Evolutionary conservation across 2,329 filamentous ascomycete species (phyloP).

Genomic region (Aureobasidium sp.): DNA sequence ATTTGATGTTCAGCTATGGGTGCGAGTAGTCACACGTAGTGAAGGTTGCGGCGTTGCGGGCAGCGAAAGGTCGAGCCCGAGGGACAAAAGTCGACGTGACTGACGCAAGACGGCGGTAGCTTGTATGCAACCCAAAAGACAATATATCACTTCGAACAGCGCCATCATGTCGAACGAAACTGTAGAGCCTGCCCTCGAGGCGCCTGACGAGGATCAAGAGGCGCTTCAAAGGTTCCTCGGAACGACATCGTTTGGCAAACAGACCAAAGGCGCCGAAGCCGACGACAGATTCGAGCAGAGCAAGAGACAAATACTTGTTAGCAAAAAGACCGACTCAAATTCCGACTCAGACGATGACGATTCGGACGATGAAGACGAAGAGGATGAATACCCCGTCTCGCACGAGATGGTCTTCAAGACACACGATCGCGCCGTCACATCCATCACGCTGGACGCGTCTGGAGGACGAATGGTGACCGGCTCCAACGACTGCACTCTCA

Average conservation of each 20-base stretch:
- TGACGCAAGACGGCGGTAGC: background rate
- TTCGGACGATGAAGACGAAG: constrained; percentile 53
- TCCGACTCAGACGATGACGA: constrained; percentile 40
- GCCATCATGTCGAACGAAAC: constrained; percentile 2
- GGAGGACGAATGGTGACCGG: constrained; percentile 83
- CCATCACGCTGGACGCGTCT: constrained; percentile 74
- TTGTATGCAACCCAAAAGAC: background rate
- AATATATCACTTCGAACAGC: background rate
- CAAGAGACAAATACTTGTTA: constrained; percentile 36
- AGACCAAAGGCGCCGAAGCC: constrained; percentile 64
- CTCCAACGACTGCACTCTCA: constrained; percentile 83
- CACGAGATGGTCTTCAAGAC: constrained; percentile 92
- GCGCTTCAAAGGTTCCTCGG: constrained; percentile 73
- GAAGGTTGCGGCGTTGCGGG: constrained; percentile 1
- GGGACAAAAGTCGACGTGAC: constrained; percentile 6
- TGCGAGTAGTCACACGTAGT: background rate
- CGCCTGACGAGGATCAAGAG: constrained; percentile 46
- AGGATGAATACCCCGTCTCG: constrained; percentile 84
- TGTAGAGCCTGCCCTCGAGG: background rate
- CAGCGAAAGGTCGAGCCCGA: constrained; percentile 8
- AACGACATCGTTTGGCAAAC: constrained; percentile 76
- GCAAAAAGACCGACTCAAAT: constrained; percentile 25
- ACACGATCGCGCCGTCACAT: constrained; percentile 80
- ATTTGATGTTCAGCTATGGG: no score
- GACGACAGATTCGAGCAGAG: constrained; percentile 74